Base-by-base conservation (phyloP, 163 green algal species). In the Coccomyxa subellipsoidea region DNA sequence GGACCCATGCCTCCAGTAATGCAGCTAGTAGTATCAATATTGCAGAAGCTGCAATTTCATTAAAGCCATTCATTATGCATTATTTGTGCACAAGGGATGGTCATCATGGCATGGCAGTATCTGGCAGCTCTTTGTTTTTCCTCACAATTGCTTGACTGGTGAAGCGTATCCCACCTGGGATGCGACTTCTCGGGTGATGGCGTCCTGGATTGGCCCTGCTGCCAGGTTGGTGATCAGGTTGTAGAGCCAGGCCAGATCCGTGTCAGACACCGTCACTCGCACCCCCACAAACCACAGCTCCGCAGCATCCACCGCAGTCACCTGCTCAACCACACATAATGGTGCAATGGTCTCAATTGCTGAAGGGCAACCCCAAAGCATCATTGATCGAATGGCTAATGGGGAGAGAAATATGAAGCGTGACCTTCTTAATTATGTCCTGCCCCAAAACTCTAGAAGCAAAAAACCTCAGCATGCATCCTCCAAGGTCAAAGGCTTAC, bases 161-260 rank as follows among this genome's bases (percentile, higher is more conserved):
- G 27, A 73, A 23, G 1, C 32, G 70, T 25, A 12, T 25, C 70
- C 21, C n/a, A 77, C 78, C 53, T 82, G 79, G 18, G 54, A 12
- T 10, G 59, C 66, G 6, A 82, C 79, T 40, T 82, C 37, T 10
- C 66, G 59, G 8, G 79, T 82, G 36, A 78, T 69, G 36, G 66
- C 66, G 27, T 77, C 79, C 79, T 78, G 59, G 27, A 82, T 78
- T 4, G 34, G 79, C 37, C 10, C 10, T 15, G 76, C 54, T 39
- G 79, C 79, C 25, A 82, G 37, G 31, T n/a, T 38, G 25, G 38
- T 38, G 36, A 82, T 38, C 0, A 71, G 9, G 37, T 82, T 82
- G 79, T 78, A 78, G 54, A 82, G 37, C 79, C 79, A 82, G 0
- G 66, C 66, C 37, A 82, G 66, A 7, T 78, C 37, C 37, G 66